Evolutionary conservation across 2,329 filamentous ascomycete genomes (phyloP).

Genomic region (Diaporthe amygdali): DNA sequence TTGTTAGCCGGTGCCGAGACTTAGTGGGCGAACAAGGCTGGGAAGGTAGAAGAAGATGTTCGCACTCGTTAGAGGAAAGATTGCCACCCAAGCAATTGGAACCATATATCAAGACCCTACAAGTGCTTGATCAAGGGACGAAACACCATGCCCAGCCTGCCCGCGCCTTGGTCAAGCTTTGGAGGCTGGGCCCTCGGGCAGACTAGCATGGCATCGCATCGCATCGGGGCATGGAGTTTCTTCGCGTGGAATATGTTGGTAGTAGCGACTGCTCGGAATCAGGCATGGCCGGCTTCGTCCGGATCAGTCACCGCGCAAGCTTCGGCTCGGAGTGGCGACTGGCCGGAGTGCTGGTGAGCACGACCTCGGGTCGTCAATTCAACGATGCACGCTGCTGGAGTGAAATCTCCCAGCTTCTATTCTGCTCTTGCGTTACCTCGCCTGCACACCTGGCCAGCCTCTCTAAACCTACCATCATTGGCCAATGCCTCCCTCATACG

Average conservation of each 20-base stretch:
- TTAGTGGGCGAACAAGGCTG: not conserved
- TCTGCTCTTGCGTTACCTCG: not conserved
- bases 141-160: slow-evolving; percentile 1
- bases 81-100: not conserved
- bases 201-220: not conserved
- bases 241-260: not conserved
- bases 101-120: not conserved
- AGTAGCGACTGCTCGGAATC: not conserved
- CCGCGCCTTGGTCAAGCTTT: slow-evolving; percentile 2
- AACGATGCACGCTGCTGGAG: not conserved
- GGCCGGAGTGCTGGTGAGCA: not conserved
- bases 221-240: no score
- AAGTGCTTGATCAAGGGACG: not conserved
- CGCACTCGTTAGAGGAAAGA: not conserved
- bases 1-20: slow-evolving; percentile 10
- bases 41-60: not conserved
- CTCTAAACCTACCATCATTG: not conserved
- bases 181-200: not conserved
- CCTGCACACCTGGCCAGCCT: not conserved
- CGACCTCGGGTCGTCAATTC: not conserved
- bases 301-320: not conserved
- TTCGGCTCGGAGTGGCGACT: not conserved
- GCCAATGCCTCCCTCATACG: not conserved
- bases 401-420: not conserved
- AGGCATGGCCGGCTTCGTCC: not conserved